Base-by-base conservation (phyloP, 768 basidiomycete genomes). In the Boletellus sp. region DNA sequence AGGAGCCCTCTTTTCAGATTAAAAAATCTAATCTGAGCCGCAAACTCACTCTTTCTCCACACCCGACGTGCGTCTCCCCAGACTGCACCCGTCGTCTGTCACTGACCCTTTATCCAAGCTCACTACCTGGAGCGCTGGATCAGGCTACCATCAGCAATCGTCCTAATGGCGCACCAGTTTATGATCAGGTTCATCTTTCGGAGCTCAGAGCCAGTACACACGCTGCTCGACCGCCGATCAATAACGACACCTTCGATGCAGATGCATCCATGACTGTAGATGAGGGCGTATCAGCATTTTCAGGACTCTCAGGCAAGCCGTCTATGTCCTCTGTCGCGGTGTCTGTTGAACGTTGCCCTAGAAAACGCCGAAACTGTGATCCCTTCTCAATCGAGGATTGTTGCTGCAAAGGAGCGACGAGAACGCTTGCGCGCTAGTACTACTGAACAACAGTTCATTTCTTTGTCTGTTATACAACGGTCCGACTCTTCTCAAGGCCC, bases 151-250 rank as follows among this genome's bases (percentile, higher is more conserved):
- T 81, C n/a, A 72, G 79, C 23, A 57, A 61, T 28, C 60, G 50
- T 12, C 50, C 77, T 6, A 74, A 74, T 52, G 72, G 73, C 19
- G 75, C 78, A 1, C 86, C 86, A 0, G 74, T 74, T 15, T 94
- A 94, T 62, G 82, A 86, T 55, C 74, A 80, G 26, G 84, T 81
- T 38, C 80, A 90, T 66, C 75, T 94, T 34, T 78, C 80, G 31
- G 79, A 92, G 63, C 76, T 94, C 37, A 91, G 85, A 72, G 87
- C 90, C 4, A 85, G 75, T 57, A 94, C 88, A 0, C 80, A 78
- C 6, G 77, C 78, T 6, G 64, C 78, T 17, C 77, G 85, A 37
- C 81, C 70, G 2, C 65, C 72, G 0, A 47, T 63, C 4, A 55
- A 59, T 11, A 70, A 77, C 54, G 65, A 75, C n/a, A 44, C 51